Evolutionary conservation across 192 early-diverging fungal species (phyloP).

Genomic region (Allomyces arbusculus): DNA sequence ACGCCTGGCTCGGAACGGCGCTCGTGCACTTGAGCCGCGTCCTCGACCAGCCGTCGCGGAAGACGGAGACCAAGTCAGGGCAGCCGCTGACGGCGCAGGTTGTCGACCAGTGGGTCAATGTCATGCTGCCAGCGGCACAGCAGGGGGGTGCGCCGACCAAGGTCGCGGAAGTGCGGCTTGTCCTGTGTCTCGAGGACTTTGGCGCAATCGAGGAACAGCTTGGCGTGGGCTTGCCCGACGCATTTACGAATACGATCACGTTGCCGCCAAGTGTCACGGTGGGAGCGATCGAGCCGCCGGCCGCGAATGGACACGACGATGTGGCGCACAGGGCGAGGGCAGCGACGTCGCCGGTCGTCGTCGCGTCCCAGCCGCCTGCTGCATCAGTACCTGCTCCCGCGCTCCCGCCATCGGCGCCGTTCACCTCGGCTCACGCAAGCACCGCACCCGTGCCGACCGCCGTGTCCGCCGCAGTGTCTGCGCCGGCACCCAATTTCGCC

Average conservation of each 20-base stretch:
- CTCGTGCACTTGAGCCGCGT: constrained; percentile 13
- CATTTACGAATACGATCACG: not conserved
- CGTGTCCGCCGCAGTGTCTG: too few relatives aligned
- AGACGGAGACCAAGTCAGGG: not conserved
- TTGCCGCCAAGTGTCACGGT: not conserved
- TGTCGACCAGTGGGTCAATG: not conserved
- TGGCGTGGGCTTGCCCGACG: not conserved
- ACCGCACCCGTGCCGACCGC: too few relatives aligned
- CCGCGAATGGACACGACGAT: too few relatives aligned
- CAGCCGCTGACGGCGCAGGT: not conserved
- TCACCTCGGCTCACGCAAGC: not conserved
- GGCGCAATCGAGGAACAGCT: constrained; percentile 16
- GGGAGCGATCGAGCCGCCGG: not conserved
- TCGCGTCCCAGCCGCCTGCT: too few relatives aligned
- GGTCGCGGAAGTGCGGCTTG: constrained; percentile 15
- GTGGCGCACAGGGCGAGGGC: too few relatives aligned
- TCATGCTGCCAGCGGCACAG: not conserved
- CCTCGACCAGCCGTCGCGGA: not conserved
- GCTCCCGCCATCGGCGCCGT: not conserved
- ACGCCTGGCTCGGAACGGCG: constrained; percentile 15
- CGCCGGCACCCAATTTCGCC: too few relatives aligned
- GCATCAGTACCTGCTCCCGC: not conserved
- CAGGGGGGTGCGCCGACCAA: constrained; percentile 3
- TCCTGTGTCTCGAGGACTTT: constrained; percentile 32
- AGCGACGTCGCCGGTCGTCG: too few relatives aligned